Base-by-base conservation (phyloP, 495 filamentous ascomycete genomes). In the Podospora sp. region DNA sequence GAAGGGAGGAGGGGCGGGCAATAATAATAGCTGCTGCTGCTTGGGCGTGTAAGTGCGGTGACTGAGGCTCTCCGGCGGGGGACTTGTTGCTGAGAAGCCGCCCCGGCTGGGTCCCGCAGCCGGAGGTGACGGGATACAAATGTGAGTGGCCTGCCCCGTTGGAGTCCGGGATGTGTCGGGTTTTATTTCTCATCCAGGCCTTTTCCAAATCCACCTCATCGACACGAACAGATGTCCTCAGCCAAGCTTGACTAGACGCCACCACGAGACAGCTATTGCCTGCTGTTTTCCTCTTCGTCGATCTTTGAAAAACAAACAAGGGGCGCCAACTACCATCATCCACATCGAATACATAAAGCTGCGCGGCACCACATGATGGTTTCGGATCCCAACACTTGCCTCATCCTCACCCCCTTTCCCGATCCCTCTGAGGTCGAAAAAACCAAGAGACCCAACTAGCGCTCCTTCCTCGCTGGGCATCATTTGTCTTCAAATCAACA, bases 381-480 rank as follows among this genome's bases (percentile, higher is more conserved):
- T 65, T 56, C 51, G 36, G 52, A 65, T 26, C 21, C 52, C 21
- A 51, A 12, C 24, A 20, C 61, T 6, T 36, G 14, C 11, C 51
- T 57, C 8, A 27, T 65, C 33, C 51, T 58, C 63, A 24, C 50
- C 27, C 51, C 63, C 6, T 65, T 65, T 29, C 63, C 63, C 18
- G 63, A 65, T 27, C 63, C 63, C 11, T 25, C 51, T 29, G 63
- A 65, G 21, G 25, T 65, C 63, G 63, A 65, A 21, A 56, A 35
- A 12, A 21, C 22, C 56, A 35, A 7, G 16, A 62, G 11, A 40
- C 49, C 26, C 22, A 9, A 16, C 29, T 12, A 63, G 25, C 40
- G 25, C 26, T 16, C 50, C 35, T n/a, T 55, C 26, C 46, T 6
- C 29, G 35, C 22, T 18, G 14, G 14, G 29, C 21, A 24, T 18